phyloP scores from a whole-genome alignment of 768 basidiomycete species.

The Paxillus rubicundulus region DNA sequence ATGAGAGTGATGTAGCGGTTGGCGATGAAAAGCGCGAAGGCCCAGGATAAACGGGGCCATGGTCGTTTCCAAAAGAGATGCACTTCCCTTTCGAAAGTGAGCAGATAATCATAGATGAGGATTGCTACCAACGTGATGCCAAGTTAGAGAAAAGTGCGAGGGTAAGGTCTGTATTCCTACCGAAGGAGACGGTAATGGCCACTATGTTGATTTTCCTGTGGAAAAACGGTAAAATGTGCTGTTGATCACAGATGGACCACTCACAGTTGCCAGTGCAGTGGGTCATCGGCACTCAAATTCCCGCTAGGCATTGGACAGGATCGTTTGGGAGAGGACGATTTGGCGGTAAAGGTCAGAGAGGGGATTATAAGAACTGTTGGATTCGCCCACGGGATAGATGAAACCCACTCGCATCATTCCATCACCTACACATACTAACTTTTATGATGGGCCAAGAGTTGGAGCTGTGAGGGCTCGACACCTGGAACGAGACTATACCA shows the following conservation, averaged over 20 bases:
- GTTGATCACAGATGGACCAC: not conserved
- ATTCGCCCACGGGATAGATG: not conserved
- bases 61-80: slow-evolving; percentile 41
- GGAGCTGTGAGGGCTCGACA: not conserved
- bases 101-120: slow-evolving; percentile 43
- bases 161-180: slow-evolving; percentile 1
- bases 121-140: slow-evolving; percentile 17
- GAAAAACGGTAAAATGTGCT: no score
- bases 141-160: not conserved
- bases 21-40: slow-evolving; percentile 37
- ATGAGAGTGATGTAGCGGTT: slow-evolving; percentile 43
- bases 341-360: not conserved
- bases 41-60: slow-evolving; percentile 29
- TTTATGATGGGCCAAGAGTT: not conserved
- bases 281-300: not conserved
- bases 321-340: not conserved
- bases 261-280: slow-evolving; percentile 2
- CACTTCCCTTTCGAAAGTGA: slow-evolving; percentile 44
- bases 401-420: not conserved
- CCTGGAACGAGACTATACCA: not conserved
- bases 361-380: not conserved
- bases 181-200: slow-evolving; percentile 1
- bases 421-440: not conserved
- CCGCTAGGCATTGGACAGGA: not conserved
- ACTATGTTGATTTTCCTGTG: not conserved